Evolutionary conservation across 208 protist species (phyloP).

Genomic region (Balamuthia mandrillaris): DNA sequence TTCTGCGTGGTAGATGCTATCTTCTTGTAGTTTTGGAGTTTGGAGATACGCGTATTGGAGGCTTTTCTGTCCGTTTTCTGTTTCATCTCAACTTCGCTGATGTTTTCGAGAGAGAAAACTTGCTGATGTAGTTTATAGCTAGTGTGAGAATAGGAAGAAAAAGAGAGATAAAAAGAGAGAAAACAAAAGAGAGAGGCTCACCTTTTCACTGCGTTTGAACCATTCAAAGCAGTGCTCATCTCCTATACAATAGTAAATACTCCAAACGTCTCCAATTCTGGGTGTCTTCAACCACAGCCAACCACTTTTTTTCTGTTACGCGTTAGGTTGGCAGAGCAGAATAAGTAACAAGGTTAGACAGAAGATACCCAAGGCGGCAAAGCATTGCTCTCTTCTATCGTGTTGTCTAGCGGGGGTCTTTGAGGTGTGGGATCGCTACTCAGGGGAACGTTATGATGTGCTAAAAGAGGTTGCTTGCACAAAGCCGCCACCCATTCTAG

Average conservation of each 20-base stretch:
- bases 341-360: neutral
- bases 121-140: too few relatives aligned
- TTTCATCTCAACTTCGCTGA: neutral
- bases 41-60: neutral
- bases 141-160: too few relatives aligned
- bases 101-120: conserved; percentile 13
- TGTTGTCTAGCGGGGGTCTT: neutral
- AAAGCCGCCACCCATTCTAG: neutral
- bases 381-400: neutral
- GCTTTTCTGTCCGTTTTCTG: neutral
- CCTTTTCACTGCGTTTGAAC: conserved; percentile 27
- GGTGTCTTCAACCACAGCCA: conserved; percentile 12
- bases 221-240: conserved; percentile 5
- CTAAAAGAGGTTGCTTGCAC: neutral
- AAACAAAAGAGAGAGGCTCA: too few relatives aligned
- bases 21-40: neutral
- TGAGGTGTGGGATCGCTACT: neutral
- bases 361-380: neutral
- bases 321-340: neutral
- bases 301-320: neutral
- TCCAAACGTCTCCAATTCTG: neutral
- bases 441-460: neutral
- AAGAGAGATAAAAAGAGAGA: too few relatives aligned
- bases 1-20: neutral
- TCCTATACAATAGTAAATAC: neutral